phyloP scores from a whole-genome alignment of 495 filamentous ascomycete genomes.

The Endocarpon pusillum region DNA sequence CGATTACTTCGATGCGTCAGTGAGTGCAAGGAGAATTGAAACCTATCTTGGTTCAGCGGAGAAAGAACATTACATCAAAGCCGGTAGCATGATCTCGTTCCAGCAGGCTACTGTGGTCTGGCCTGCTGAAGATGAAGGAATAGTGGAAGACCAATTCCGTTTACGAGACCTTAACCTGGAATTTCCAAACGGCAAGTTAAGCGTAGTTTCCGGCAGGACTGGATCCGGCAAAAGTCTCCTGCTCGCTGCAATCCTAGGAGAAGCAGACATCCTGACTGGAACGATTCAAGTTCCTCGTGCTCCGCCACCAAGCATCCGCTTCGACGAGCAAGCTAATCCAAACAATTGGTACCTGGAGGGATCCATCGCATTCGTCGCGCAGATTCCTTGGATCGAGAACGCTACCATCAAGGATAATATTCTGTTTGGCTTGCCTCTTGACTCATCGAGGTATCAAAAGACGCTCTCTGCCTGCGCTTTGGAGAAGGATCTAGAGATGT shows the following conservation, averaged over 20 bases:
- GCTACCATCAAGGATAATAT: conserved; percentile 62
- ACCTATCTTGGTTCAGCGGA: conserved; percentile 53
- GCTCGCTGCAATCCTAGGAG: conserved; percentile 42
- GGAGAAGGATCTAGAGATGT: conserved; percentile 54
- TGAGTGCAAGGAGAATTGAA: conserved; percentile 59
- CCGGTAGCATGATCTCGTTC: conserved; percentile 42
- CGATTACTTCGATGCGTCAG: conserved; percentile 48
- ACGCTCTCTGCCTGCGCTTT: conserved; percentile 55
- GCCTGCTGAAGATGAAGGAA: conserved; percentile 32
- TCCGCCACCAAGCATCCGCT: conserved; percentile 19
- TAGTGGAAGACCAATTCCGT: conserved; percentile 37
- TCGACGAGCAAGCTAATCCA: conserved; percentile 37
- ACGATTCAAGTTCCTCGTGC: conserved; percentile 29
- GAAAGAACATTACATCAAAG: conserved; percentile 33
- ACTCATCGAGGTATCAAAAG: conserved; percentile 43
- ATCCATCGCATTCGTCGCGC: conserved; percentile 58
- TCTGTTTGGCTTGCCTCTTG: conserved; percentile 50
- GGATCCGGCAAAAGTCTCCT: conserved; percentile 50
- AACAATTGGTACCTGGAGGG: conserved; percentile 55
- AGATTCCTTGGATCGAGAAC: conserved; percentile 80
- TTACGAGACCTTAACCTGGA: conserved; percentile 43
- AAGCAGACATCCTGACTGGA: conserved; percentile 33
- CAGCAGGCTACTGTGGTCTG: conserved; percentile 57
- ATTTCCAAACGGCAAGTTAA: conserved; percentile 51
- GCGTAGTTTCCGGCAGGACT: conserved; percentile 39